Base-by-base conservation (phyloP, 192 early-diverging fungal genomes). In the Coemansia sp. region DNA sequence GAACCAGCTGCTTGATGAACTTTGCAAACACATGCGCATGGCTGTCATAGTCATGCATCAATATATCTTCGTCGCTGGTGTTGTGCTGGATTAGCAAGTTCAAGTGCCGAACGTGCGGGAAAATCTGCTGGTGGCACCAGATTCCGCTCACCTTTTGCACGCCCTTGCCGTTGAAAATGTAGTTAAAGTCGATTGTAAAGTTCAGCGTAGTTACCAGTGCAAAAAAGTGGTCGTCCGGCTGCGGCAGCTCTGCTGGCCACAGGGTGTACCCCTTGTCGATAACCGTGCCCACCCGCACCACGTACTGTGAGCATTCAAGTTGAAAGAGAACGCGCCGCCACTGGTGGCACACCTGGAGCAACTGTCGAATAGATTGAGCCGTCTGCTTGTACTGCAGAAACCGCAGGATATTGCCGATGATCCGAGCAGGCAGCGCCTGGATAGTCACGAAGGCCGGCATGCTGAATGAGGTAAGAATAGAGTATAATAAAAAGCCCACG, bases 161-260 rank as follows among this genome's bases (percentile, higher is more conserved):
- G 19, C 30, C 61, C 23, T 47, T 40, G 10, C 61, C 61, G 11
- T 49, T 50, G n/a, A 63, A 63, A 5, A 63, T 63, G 22, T 21
- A 17, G 36, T 50, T 54, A 30, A 55, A 55, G 36, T 63, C 53
- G 6, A 55, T n/a, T 8, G 30, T 23, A 8, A 63, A 36, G 0
- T 8, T 36, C 9, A 61, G 30, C 17, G 20, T 31, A 4, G 17
- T 20, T 9, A 61, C 52, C 26, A 42, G 14, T 19, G 5, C 6
- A 8, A 52, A 42, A 26, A 12, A 23, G 0, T 26, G 15, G 1
- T 21, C 7, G 20, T 19, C 36, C 5, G 52, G 52, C 38, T 53
- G 52, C 17, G 40, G 38, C 17, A 53, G 26, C 12, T 20, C 32
- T 8, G 17, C 10, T 6, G 55, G 55, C 55, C 55, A 57, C 14